Conservation (phyloP, 1,284 basidiomycete genomes). For the Cryptococcus floricola region DNA sequence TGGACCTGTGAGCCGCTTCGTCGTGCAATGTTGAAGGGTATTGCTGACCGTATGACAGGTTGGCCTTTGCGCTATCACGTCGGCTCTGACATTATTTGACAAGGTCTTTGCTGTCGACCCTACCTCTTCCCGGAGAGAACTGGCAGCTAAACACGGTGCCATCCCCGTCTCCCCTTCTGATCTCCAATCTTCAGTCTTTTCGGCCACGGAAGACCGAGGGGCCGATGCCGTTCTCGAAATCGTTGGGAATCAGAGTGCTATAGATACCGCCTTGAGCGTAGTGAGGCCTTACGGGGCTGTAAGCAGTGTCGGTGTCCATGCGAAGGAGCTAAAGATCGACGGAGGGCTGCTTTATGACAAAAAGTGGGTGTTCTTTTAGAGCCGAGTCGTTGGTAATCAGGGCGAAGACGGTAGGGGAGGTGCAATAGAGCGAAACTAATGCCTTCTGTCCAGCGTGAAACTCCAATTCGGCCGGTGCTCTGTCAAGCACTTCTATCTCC, state of each 20-base stretch:
- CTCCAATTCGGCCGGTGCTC: constrained; percentile 68
- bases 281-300: constrained; percentile 77
- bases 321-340: constrained; percentile 28
- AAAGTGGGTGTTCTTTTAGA: constrained; percentile 51
- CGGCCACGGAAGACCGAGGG: constrained; percentile 46
- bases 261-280: constrained; percentile 69
- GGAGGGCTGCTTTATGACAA: constrained; percentile 67
- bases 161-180: constrained; percentile 35
- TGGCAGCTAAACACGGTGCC: constrained; percentile 46
- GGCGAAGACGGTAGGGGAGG: not conserved
- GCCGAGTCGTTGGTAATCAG: not conserved
- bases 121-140: constrained; percentile 19
- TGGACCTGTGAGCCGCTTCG: constrained; percentile 49
- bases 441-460: constrained; percentile 17
- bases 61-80: constrained; percentile 49
- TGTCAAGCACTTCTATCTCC: constrained; percentile 70
- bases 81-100: constrained; percentile 45
- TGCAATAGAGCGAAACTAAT: not conserved
- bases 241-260: constrained; percentile 70
- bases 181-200: constrained; percentile 25
- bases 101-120: constrained; percentile 42
- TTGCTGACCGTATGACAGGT: constrained; percentile 16
- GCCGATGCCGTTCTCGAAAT: constrained; percentile 58
- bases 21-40: not conserved
- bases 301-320: constrained; percentile 67